These are phyloP conservation scores for Calonectria henricotiae DNA, from an alignment of 2,329 filamentous ascomycete species.

Conservation along the genomic window DNA sequence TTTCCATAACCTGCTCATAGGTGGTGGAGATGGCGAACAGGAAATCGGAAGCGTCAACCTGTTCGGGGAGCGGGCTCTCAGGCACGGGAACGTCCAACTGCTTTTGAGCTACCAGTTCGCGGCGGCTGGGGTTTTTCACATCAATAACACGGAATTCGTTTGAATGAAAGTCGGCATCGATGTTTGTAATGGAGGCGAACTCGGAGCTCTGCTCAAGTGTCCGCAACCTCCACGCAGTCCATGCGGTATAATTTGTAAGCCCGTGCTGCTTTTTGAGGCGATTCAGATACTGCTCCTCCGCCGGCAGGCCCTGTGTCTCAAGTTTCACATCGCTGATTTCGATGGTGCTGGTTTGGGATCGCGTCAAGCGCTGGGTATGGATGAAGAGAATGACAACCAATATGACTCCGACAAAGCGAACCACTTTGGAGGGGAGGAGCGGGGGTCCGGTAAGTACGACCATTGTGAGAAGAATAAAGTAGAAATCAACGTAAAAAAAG, in stretches of 20 bases:
- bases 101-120: slow-evolving; percentile 52
- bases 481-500: slow-evolving; percentile 20
- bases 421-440: slow-evolving; percentile 45
- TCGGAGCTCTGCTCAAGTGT: slow-evolving; percentile 52
- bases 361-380: slow-evolving; percentile 42
- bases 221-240: slow-evolving; percentile 57
- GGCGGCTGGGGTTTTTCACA: slow-evolving; percentile 47
- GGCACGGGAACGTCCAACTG: slow-evolving; percentile 57
- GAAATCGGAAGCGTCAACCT: slow-evolving; percentile 60
- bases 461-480: slow-evolving; percentile 46
- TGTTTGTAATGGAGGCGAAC: slow-evolving; percentile 52
- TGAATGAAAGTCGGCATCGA: slow-evolving; percentile 55
- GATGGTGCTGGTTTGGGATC: slow-evolving; percentile 27
- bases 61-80: slow-evolving; percentile 52
- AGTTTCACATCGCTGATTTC: slow-evolving; percentile 38
- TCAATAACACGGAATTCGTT: slow-evolving; percentile 53
- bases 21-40: slow-evolving; percentile 65
- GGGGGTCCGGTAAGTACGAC: slow-evolving; percentile 49
- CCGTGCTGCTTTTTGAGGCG: slow-evolving; percentile 51
- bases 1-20: slow-evolving; percentile 59
- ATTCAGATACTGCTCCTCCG: slow-evolving; percentile 57
- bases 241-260: slow-evolving; percentile 55
- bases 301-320: slow-evolving; percentile 42
- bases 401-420: slow-evolving; percentile 46
- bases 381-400: slow-evolving; percentile 53